Evolutionary conservation across 306 rosid species (phyloP).

Genomic region (Acacia crassicarpa): DNA sequence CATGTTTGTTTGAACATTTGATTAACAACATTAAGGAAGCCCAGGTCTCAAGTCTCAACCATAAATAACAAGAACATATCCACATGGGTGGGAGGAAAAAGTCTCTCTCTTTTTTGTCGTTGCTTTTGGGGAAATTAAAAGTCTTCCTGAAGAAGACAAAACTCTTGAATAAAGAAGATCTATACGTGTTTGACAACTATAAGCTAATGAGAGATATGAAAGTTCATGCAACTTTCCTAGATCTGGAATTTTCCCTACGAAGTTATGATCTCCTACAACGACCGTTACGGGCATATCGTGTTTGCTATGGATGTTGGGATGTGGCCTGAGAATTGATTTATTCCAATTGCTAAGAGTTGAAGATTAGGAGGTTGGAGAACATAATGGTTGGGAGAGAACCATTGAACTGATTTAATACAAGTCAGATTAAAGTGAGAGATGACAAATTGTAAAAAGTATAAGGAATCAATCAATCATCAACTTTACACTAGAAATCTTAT

Average conservation of each 20-base stretch:
- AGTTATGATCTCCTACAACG: rapidly evolving
- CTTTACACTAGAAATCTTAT: too few species aligned
- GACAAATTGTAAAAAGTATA: not conserved
- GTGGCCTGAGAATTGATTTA: not conserved
- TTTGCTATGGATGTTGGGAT: not conserved
- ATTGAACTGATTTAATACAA: not conserved
- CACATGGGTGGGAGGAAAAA: too few species aligned
- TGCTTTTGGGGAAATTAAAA: too few species aligned
- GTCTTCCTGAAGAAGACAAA: too few species aligned
- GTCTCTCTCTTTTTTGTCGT: too few species aligned
- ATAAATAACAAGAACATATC: too few species aligned
- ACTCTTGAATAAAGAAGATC: too few species aligned
- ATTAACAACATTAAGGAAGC: too few species aligned
- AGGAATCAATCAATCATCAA: too few species aligned
- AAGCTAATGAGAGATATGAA: too few species aligned
- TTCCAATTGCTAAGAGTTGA: not conserved
- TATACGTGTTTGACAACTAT: not conserved
- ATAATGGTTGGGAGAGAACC: constrained; percentile 13
- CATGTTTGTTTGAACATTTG: too few species aligned
- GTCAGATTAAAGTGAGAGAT: not conserved
- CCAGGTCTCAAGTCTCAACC: too few species aligned
- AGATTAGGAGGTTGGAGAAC: not conserved
- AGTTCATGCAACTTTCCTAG: not conserved
- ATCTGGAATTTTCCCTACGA: not conserved
- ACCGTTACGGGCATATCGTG: rapidly evolving